These are phyloP conservation scores for Cystobasidium pallidum DNA, from an alignment of 1,284 basidiomycete species.

Conservation along the genomic window DNA sequence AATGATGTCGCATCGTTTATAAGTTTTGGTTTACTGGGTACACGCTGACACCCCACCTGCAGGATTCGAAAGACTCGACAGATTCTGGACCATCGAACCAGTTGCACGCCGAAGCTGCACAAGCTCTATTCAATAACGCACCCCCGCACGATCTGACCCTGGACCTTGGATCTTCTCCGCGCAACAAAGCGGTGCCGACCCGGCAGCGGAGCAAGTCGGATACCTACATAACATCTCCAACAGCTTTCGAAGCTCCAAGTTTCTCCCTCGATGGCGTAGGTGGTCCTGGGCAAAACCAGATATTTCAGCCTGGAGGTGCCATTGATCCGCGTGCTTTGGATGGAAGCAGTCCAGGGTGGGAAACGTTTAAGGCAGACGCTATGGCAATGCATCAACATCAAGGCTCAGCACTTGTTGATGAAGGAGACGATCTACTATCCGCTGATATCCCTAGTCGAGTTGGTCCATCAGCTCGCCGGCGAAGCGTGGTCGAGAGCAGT, in stretches of 20 bases:
- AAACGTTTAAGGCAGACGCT: slow-evolving; percentile 12
- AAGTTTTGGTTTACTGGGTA: neutral
- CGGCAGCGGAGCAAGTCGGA: slow-evolving; percentile 42
- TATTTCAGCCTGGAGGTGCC: slow-evolving; percentile 4
- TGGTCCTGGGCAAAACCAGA: neutral
- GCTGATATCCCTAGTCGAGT: slow-evolving; percentile 16
- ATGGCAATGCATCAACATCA: slow-evolving; percentile 5
- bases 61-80: slow-evolving; percentile 38
- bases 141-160: slow-evolving; percentile 31
- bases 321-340: slow-evolving; percentile 35
- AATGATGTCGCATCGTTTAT: no score
- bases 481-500: slow-evolving; percentile 12
- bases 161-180: slow-evolving; percentile 16
- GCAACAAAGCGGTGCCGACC: slow-evolving; percentile 4
- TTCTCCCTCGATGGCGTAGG: slow-evolving; percentile 8
- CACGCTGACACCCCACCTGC: neutral
- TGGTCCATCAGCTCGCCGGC: slow-evolving; percentile 31
- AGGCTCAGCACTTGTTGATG: slow-evolving; percentile 20
- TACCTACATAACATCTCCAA: slow-evolving; percentile 37
- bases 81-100: slow-evolving; percentile 25
- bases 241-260: slow-evolving; percentile 16
- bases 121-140: slow-evolving; percentile 34
- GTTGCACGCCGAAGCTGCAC: slow-evolving; percentile 21
- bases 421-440: neutral
- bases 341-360: slow-evolving; percentile 11